A percentile compares a stretch with the other conserved stretches of the same genome.
Evolutionary conservation across 257 asterid species (phyloP).

Genomic region (Capsicum pubescens): DNA sequence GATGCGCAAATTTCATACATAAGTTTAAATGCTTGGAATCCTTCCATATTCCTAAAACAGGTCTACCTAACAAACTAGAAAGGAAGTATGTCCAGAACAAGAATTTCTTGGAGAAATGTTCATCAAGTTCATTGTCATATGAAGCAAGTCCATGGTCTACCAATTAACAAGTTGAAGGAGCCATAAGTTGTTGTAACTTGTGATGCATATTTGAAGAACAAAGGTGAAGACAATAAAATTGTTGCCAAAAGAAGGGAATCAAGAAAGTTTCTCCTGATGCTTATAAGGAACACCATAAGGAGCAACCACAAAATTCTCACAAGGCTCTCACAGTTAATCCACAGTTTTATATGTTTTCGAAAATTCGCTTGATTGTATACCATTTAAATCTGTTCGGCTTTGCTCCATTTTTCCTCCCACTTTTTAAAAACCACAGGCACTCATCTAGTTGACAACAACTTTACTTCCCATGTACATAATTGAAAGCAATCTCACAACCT

Average conservation of each 20-base stretch:
- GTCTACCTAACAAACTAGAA: background rate
- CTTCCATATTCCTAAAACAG: background rate
- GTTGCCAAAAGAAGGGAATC: background rate
- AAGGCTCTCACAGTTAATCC: no score
- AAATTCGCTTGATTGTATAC: no score
- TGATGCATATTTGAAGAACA: background rate
- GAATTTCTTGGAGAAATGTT: background rate
- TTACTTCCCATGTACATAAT: background rate
- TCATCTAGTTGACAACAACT: background rate
- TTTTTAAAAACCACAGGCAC: no score
- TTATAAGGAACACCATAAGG: conserved; percentile 95
- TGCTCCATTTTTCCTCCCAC: no score
- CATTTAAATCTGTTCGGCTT: no score
- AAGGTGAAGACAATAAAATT: conserved; percentile 1
- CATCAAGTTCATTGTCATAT: background rate
- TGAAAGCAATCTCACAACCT: conserved; percentile 7
- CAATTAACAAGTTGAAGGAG: background rate
- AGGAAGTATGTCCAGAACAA: background rate
- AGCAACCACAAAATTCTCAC: conserved; percentile 60
- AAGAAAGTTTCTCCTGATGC: conserved; percentile 42
- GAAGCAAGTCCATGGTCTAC: background rate
- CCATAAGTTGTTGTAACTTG: background rate
- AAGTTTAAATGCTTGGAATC: background rate
- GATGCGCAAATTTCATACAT: background rate
- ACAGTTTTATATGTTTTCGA: conserved; percentile 31